A percentile compares a stretch with the other conserved stretches of the same genome.
Conservation (phyloP, 192 early-diverging fungal species). For the Umbelopsis sp. region DNA sequence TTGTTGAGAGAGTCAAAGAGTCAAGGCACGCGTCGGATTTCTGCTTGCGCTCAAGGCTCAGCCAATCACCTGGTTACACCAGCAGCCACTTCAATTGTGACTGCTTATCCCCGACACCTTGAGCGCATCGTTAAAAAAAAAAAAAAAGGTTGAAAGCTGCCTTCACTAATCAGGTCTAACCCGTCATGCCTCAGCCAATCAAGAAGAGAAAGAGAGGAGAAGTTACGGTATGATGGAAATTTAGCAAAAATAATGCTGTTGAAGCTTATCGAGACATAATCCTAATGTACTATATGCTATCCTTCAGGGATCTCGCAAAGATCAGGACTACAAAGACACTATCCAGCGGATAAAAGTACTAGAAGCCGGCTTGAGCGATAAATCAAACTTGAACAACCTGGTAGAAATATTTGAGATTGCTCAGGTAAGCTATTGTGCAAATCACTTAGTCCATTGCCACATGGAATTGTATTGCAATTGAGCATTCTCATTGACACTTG, state of each 20-base stretch:
- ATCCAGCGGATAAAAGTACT: constrained; percentile 50
- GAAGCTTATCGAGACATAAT: not conserved
- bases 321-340: constrained; percentile 10
- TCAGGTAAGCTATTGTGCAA: constrained; percentile 34
- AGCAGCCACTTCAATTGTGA: not conserved
- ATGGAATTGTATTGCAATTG: not conserved
- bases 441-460: not conserved
- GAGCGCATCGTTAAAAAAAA: not conserved
- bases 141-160: constrained; percentile 16
- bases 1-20: not conserved
- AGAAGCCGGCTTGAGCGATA: constrained; percentile 68
- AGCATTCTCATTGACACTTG: not conserved
- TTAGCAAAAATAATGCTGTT: too few relatives aligned
- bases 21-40: not conserved
- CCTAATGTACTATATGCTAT: not conserved
- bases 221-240: not conserved
- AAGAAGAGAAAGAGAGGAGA: constrained; percentile 22
- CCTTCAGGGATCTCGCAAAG: constrained; percentile 6
- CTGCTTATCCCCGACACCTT: not conserved
- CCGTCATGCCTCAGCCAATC: constrained; percentile 19
- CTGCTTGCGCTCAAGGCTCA: not conserved
- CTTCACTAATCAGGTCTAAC: not conserved
- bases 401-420: constrained; percentile 60
- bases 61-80: not conserved
- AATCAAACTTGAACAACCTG: constrained; percentile 77